phyloP scores from a whole-genome alignment of 1,139 yeast genomes.

The Taphrina sp. region DNA sequence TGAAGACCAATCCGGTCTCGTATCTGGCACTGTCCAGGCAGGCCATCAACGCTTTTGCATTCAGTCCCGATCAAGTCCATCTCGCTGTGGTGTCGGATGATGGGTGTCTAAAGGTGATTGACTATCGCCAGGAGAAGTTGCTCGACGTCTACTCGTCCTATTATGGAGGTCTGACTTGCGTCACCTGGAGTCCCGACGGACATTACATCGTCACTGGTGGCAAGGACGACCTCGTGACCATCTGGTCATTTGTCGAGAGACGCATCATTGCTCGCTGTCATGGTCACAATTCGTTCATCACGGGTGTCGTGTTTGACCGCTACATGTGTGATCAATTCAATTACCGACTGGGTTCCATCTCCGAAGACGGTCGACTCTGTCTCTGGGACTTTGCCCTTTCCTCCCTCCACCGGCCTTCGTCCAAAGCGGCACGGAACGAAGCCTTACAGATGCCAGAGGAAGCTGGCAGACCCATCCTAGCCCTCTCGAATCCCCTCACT shows the following conservation, averaged over 20 bases:
- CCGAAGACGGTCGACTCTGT: slow-evolving; percentile 66
- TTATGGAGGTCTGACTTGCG: slow-evolving; percentile 63
- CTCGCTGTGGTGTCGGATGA: slow-evolving; percentile 62
- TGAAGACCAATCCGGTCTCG: slow-evolving; percentile 52
- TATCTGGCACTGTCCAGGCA: slow-evolving; percentile 62
- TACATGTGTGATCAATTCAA: slow-evolving; percentile 44
- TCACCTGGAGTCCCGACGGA: slow-evolving; percentile 64
- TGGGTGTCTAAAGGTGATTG: slow-evolving; percentile 62
- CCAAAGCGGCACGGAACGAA: slow-evolving; percentile 18
- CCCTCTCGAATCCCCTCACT: slow-evolving; percentile 2
- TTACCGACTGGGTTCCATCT: slow-evolving; percentile 65
- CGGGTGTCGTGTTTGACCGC: slow-evolving; percentile 52
- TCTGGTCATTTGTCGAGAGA: slow-evolving; percentile 43
- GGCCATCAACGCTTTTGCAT: slow-evolving; percentile 54
- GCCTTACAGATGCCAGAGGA: slow-evolving; percentile 33
- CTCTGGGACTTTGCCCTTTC: slow-evolving; percentile 74
- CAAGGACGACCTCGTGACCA: slow-evolving; percentile 48
- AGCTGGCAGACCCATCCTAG: slow-evolving; percentile 9
- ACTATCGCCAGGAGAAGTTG: slow-evolving; percentile 51
- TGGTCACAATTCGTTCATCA: slow-evolving; percentile 68
- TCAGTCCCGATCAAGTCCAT: slow-evolving; percentile 51
- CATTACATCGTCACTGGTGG: slow-evolving; percentile 59
- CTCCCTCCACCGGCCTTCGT: slow-evolving; percentile 47
- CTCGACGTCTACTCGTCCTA: slow-evolving; percentile 65
- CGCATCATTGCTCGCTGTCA: slow-evolving; percentile 50